Evolutionary conservation across 1,139 yeast genomes (phyloP).

Genomic region (Neolecta irregularis): DNA sequence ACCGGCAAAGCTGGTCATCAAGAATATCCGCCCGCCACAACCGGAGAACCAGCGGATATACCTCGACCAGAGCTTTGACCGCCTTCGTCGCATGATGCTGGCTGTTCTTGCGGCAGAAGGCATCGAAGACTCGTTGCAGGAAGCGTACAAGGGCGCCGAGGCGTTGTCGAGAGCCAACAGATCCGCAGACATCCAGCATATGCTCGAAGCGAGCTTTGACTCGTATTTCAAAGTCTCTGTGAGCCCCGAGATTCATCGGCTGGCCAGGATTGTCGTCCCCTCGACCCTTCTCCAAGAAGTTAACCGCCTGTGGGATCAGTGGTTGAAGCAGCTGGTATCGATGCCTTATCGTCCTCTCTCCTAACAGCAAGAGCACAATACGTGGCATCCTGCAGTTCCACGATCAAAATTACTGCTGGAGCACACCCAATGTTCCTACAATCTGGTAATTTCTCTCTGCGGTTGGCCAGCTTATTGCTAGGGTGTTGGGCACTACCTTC

Average conservation of each 20-base stretch:
- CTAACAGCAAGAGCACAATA: too few species aligned
- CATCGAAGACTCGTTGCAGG: slow-evolving; percentile 1
- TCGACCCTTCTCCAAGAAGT: slow-evolving; percentile 5
- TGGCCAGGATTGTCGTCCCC: neutral
- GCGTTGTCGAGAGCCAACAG: neutral
- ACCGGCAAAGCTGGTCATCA: neutral
- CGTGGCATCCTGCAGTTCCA: too few species aligned
- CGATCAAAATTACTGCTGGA: too few species aligned
- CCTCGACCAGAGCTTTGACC: neutral
- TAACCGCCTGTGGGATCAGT: slow-evolving; percentile 18
- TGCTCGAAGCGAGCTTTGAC: too few species aligned
- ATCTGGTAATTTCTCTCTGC: too few species aligned
- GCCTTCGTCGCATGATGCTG: neutral
- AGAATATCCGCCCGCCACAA: neutral
- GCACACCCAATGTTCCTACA: too few species aligned
- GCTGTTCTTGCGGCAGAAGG: neutral
- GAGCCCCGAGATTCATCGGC: slow-evolving; percentile 2
- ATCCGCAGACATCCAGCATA: too few species aligned
- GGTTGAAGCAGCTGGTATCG: slow-evolving; percentile 19
- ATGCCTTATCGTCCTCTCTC: slow-evolving; percentile 12
- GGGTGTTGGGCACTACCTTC: too few species aligned
- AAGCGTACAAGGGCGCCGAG: slow-evolving; percentile 2
- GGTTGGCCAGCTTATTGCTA: too few species aligned
- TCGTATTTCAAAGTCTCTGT: neutral
- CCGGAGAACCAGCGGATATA: slow-evolving; percentile 1